These are phyloP conservation scores for Isatis lusitanica DNA, from an alignment of 441 rosid genomes.

Conservation along the genomic window DNA sequence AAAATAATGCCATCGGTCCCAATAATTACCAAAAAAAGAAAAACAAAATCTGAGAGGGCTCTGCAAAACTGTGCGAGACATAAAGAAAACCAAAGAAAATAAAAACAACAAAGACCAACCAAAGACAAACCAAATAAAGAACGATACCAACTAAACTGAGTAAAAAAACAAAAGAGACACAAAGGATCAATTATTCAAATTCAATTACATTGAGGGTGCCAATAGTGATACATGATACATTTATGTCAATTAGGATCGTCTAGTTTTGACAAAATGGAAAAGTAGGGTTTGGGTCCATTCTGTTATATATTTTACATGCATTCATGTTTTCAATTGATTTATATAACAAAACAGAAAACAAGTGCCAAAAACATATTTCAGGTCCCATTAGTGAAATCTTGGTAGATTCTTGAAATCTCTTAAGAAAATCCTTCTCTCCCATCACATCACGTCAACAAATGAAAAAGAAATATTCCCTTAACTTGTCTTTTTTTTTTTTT, in stretches of 20 bases:
- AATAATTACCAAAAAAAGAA: not conserved
- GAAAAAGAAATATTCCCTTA: not conserved
- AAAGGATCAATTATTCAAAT: not conserved
- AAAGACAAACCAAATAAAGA: not conserved
- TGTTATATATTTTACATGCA: not conserved
- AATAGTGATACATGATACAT: not conserved
- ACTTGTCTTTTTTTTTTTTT: not conserved
- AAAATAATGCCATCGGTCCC: not conserved
- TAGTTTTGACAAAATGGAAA: not conserved
- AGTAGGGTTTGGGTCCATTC: not conserved
- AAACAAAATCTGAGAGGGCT: not conserved
- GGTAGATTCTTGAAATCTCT: constrained; percentile 9
- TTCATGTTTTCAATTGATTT: not conserved
- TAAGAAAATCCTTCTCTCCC: not conserved
- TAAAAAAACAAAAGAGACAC: not conserved
- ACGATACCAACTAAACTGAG: not conserved
- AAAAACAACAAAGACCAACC: not conserved
- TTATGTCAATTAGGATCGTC: not conserved
- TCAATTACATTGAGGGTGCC: not conserved
- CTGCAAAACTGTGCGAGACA: not conserved
- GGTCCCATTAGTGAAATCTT: not conserved
- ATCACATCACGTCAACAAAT: constrained; percentile 7
- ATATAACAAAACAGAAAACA: not conserved
- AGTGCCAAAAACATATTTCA: too few species aligned
- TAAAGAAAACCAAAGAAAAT: not conserved